Conservation (phyloP, 495 filamentous ascomycete genomes). For the Pseudotulostoma volvatum region DNA sequence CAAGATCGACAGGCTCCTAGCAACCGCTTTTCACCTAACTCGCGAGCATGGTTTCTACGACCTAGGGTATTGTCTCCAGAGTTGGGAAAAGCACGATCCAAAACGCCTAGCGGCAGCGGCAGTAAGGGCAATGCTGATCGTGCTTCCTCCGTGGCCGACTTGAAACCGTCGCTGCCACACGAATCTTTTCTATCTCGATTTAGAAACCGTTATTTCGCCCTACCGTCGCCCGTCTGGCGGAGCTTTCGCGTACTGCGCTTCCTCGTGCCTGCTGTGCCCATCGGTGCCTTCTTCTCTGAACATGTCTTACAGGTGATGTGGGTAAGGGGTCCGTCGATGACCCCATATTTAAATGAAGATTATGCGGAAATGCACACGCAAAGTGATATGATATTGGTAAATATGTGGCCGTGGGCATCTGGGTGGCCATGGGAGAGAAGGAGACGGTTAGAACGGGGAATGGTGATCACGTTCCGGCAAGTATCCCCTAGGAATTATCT, state of each 20-base stretch:
- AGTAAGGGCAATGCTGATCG: too few relatives aligned
- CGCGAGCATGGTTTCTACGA: too few relatives aligned
- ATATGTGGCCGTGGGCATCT: slow-evolving; percentile 24
- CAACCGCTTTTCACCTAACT: too few relatives aligned
- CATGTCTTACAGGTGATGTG: slow-evolving; percentile 44
- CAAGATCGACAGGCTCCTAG: too few relatives aligned
- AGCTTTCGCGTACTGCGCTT: slow-evolving; percentile 27
- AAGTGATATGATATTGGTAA: slow-evolving; percentile 34
- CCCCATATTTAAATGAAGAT: slow-evolving; percentile 54
- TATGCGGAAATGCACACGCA: slow-evolving; percentile 37
- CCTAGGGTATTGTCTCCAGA: too few relatives aligned
- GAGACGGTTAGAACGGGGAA: slow-evolving; percentile 31
- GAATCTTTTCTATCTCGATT: slow-evolving; percentile 17
- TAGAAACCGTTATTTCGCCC: slow-evolving; percentile 16
- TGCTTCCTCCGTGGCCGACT: too few relatives aligned
- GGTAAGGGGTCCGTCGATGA: slow-evolving; percentile 60
- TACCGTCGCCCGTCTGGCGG: slow-evolving; percentile 16
- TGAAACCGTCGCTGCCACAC: too few relatives aligned
- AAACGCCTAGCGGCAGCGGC: too few relatives aligned
- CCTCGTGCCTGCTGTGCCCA: slow-evolving; percentile 44
- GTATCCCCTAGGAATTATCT: slow-evolving; percentile 1
- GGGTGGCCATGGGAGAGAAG: slow-evolving; percentile 25
- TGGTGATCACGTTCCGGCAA: slow-evolving; percentile 38
- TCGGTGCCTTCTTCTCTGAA: slow-evolving; percentile 45
- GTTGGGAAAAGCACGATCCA: too few relatives aligned